phyloP scores from a whole-genome alignment of 2,329 filamentous ascomycete genomes.

The Tolypocladium sp. region DNA sequence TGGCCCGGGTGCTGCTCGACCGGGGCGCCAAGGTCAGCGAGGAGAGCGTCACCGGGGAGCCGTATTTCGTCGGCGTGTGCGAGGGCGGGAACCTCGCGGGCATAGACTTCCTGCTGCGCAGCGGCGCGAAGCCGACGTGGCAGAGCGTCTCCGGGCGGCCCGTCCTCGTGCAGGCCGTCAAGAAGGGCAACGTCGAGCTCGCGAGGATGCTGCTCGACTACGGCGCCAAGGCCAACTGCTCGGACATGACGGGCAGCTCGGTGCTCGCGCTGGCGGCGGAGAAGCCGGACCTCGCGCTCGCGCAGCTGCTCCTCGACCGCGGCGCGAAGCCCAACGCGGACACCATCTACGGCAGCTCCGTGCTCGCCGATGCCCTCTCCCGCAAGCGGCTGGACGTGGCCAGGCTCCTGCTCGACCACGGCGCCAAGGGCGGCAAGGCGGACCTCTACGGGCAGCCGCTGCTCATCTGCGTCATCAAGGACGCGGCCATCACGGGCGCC shows the following conservation, averaged over 20 bases:
- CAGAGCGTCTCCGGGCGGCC: slow-evolving; percentile 15
- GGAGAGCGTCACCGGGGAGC: slow-evolving; percentile 16
- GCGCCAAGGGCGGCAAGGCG: slow-evolving; percentile 21
- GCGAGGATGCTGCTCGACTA: slow-evolving; percentile 18
- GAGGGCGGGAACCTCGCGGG: slow-evolving; percentile 8
- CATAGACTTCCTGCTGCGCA: slow-evolving; percentile 17
- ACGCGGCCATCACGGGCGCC: slow-evolving; percentile 12
- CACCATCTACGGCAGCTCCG: slow-evolving; percentile 18
- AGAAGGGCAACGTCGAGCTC: slow-evolving; percentile 16
- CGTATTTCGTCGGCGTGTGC: slow-evolving; percentile 18
- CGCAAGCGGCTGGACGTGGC: slow-evolving; percentile 21
- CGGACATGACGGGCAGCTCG: slow-evolving; percentile 18
- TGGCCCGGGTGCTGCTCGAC: slow-evolving; percentile 16
- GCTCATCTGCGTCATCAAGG: slow-evolving; percentile 19
- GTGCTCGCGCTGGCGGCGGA: slow-evolving; percentile 18
- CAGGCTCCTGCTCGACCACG: slow-evolving; percentile 20
- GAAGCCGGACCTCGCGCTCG: slow-evolving; percentile 18
- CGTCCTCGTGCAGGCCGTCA: slow-evolving; percentile 16
- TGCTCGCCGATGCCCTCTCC: slow-evolving; percentile 22
- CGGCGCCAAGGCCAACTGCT: slow-evolving; percentile 24
- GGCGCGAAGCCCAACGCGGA: slow-evolving; percentile 22
- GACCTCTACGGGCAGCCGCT: slow-evolving; percentile 21
- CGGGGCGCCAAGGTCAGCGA: slow-evolving; percentile 21
- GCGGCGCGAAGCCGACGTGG: slow-evolving; percentile 19
- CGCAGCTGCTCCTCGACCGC: slow-evolving; percentile 21